phyloP scores from a whole-genome alignment of 257 asterid genomes.

The Lycium barbarum region DNA sequence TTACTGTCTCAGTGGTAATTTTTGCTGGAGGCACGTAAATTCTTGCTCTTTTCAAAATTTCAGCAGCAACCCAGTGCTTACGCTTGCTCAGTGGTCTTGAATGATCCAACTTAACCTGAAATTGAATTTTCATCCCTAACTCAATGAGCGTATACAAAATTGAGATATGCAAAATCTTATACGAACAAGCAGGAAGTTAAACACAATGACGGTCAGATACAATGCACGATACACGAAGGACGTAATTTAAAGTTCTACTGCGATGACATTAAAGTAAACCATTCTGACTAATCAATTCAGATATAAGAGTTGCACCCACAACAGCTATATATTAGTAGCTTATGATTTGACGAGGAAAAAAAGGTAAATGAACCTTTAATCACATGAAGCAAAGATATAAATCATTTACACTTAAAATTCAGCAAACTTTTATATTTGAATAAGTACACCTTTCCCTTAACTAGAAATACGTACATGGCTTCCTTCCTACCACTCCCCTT shows the following conservation, averaged over 20 bases:
- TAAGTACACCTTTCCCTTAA: background rate
- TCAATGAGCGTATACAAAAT: background rate
- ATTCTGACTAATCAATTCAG: background rate
- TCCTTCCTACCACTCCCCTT: background rate
- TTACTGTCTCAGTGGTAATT: background rate
- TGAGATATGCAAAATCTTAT: background rate
- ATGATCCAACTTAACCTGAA: constrained; percentile 82
- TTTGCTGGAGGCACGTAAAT: constrained; percentile 57
- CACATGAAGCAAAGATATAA: background rate
- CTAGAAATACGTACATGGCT: background rate
- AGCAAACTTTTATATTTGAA: background rate
- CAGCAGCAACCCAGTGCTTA: constrained; percentile 79
- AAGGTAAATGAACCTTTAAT: background rate
- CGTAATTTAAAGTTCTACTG: background rate
- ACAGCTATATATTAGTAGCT: background rate
- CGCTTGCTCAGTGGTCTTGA: constrained; percentile 90
- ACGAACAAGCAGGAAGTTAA: background rate
- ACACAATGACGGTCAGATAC: background rate
- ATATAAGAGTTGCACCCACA: background rate
- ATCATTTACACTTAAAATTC: background rate
- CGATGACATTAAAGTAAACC: background rate
- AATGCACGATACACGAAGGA: background rate
- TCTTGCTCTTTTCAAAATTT: constrained; percentile 76
- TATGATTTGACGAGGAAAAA: background rate
- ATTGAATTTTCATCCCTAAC: background rate